These are phyloP conservation scores for Sporobolomyces phaffii DNA, from an alignment of 768 basidiomycete genomes.

Conservation along the genomic window DNA sequence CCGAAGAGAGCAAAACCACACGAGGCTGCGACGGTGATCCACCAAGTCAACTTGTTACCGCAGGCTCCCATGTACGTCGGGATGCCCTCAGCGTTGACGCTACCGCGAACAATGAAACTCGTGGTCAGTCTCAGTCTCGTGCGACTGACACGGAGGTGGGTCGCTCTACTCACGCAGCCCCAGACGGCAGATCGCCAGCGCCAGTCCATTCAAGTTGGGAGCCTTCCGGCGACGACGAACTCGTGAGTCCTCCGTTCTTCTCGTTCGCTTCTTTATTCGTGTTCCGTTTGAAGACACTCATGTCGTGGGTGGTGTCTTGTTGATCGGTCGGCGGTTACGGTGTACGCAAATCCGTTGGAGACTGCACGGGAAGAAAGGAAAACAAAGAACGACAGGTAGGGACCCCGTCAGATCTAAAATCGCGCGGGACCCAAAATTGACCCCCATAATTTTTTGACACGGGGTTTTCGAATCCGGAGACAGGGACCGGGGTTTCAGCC, in stretches of 20 bases:
- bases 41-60: constrained; percentile 15
- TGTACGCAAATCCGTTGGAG: neutral
- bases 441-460: neutral
- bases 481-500: neutral
- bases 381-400: neutral
- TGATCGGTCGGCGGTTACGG: too few relatives aligned
- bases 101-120: neutral
- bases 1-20: constrained; percentile 27
- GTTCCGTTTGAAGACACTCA: constrained; percentile 26
- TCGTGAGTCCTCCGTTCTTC: constrained; percentile 16
- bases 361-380: neutral
- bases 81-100: constrained; percentile 1
- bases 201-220: neutral
- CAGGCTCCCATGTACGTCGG: constrained; percentile 21
- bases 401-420: neutral
- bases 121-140: too few relatives aligned
- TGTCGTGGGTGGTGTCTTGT: neutral
- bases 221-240: neutral
- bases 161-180: neutral
- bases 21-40: constrained; percentile 23
- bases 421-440: neutral
- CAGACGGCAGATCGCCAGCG: neutral
- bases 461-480: too few relatives aligned
- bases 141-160: neutral
- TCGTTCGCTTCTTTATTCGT: neutral